Base-by-base conservation (phyloP, 495 filamentous ascomycete species). In the Hypoxylon trugodes region DNA sequence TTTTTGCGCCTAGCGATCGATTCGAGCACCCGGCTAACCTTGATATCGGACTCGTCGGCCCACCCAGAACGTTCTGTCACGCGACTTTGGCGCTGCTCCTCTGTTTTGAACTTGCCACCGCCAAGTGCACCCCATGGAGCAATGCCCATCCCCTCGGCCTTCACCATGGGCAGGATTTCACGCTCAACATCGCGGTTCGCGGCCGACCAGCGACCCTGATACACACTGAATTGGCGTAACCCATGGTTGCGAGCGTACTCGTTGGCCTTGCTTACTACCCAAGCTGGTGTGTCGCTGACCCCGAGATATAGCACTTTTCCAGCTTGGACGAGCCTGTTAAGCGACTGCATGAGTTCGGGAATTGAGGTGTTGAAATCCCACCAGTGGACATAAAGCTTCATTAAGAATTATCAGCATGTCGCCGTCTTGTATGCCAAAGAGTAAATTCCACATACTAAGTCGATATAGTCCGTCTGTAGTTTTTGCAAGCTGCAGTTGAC, bases 301-400 rank as follows among this genome's bases (percentile, higher is more conserved):
- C 89, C 89, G 0, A 92, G 81, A 57, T 91, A 91, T 3, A 90
- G 71, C 0, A 90, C 89, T 71, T 90, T 90, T 18, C 89, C 87
- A 19, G 77, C 52, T 0, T 60, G 38, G 15, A 90, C 83, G 2
- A 90, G 71, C 42, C 74, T 69, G 71, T 91, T 85, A 8, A 92
- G 81, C 0, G 79, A 77, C 28, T 87, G 85, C 89, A 92, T 92
- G 6, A 91, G 56, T 68, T 92, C 89, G 13, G 84, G 82, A 54
- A 91, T 87, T 5, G 79, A 79, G 16, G 82, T 84, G 33, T 73
- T 74, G 38, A 65, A 77, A 61, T 91, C 88, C 87, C 87, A 92
- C 81, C 80, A 87, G 69, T 90, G 87, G 4, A 87, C 76, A 47
- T 86, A 87, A 7, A 82, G 73, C 69, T 76, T 15, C 18, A 9